Evolutionary conservation across 768 basidiomycete genomes (phyloP).

Genomic region (Pulveroboletus sp.): DNA sequence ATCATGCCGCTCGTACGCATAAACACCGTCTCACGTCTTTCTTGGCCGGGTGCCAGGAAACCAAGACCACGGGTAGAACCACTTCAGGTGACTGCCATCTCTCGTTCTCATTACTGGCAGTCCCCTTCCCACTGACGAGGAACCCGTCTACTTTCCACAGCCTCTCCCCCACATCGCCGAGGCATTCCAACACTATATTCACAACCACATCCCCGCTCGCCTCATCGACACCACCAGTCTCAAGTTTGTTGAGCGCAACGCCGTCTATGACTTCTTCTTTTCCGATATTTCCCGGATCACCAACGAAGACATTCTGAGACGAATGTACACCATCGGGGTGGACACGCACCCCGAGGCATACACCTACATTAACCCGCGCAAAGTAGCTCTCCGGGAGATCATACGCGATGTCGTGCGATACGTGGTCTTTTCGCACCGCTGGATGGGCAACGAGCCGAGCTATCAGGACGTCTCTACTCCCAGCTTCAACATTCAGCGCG

Average conservation of each 20-base stretch:
- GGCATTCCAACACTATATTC: slow-evolving; percentile 19
- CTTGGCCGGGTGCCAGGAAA: slow-evolving; percentile 2
- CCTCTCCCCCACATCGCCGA: slow-evolving; percentile 2
- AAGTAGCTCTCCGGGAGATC: slow-evolving; percentile 13
- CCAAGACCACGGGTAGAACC: neutral
- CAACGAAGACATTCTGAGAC: slow-evolving; percentile 10
- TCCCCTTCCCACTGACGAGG: neutral
- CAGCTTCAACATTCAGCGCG: slow-evolving; percentile 1
- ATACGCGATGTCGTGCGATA: slow-evolving; percentile 18
- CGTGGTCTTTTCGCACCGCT: slow-evolving; percentile 26
- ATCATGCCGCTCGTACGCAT: slow-evolving; percentile 1
- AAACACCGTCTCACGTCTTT: neutral
- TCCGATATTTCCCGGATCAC: slow-evolving; percentile 16
- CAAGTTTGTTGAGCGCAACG: slow-evolving; percentile 20
- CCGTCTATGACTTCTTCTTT: slow-evolving; percentile 16
- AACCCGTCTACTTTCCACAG: neutral
- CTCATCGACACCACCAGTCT: slow-evolving; percentile 21
- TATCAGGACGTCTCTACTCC: slow-evolving; percentile 13
- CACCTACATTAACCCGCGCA: slow-evolving; percentile 12
- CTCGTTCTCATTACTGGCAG: neutral
- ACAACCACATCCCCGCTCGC: slow-evolving; percentile 24
- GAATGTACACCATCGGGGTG: neutral
- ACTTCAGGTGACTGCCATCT: neutral
- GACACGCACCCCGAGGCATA: slow-evolving; percentile 8
- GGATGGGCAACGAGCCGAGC: slow-evolving; percentile 19